Conservation (phyloP, 1,139 yeast genomes). For the Taphrina wiesneri region DNA sequence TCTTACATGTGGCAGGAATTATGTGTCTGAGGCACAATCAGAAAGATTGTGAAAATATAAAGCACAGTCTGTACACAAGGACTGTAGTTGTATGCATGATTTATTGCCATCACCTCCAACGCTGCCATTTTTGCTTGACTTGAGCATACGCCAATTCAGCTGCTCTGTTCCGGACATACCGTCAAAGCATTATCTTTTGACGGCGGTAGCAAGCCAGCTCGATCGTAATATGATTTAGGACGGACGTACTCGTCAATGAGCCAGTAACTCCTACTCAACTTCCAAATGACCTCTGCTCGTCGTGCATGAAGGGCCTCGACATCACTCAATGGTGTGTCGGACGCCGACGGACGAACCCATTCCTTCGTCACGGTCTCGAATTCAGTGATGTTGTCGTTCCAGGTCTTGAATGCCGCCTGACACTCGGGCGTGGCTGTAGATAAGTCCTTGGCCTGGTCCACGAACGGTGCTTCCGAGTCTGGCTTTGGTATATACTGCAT, state of each 20-base stretch:
- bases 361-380: slow-evolving; percentile 21
- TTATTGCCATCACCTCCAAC: too few species aligned
- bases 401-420: slow-evolving; percentile 7
- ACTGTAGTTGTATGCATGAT: not conserved
- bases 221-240: slow-evolving; percentile 22
- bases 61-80: too few species aligned
- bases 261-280: slow-evolving; percentile 24
- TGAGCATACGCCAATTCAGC: not conserved
- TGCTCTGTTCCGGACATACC: not conserved
- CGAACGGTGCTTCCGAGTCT: slow-evolving; percentile 5
- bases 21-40: too few species aligned
- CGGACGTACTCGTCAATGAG: slow-evolving; percentile 25
- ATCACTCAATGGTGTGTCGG: not conserved
- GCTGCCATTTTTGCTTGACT: too few species aligned
- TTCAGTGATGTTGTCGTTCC: slow-evolving; percentile 15
- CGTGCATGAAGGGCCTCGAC: not conserved
- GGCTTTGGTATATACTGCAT: slow-evolving; percentile 19
- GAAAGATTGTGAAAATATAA: too few species aligned
- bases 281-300: slow-evolving; percentile 9
- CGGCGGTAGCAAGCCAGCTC: slow-evolving; percentile 21
- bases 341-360: slow-evolving; percentile 15
- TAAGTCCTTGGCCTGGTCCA: slow-evolving; percentile 10
- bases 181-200: slow-evolving; percentile 13
- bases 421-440: slow-evolving; percentile 10
- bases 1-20: too few species aligned